Conservation (phyloP, 805 yeast genomes). For the Candida incommunis region DNA sequence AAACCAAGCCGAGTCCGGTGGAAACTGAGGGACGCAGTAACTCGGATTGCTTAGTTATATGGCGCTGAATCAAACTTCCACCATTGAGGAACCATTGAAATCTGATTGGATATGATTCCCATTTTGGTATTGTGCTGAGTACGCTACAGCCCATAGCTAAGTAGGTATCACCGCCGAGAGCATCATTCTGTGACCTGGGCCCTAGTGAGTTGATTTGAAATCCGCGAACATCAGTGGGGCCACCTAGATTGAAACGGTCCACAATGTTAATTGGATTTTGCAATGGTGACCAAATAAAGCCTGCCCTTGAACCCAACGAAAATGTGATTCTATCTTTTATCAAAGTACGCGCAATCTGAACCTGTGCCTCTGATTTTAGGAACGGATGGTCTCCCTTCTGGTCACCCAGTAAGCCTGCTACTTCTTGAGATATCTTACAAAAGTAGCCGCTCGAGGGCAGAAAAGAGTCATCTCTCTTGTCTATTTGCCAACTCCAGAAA, state of each 20-base stretch:
- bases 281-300: not conserved
- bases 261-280: constrained; percentile 25
- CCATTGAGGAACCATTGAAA: constrained; percentile 51
- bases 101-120: constrained; percentile 35
- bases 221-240: constrained; percentile 58
- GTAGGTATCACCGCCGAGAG: constrained; percentile 55
- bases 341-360: constrained; percentile 8
- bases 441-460: constrained; percentile 35
- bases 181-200: constrained; percentile 37
- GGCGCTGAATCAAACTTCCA: constrained; percentile 27
- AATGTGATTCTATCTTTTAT: not conserved
- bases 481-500: constrained; percentile 28
- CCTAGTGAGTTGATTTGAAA: constrained; percentile 57
- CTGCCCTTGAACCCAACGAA: not conserved
- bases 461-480: constrained; percentile 29
- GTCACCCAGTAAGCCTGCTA: constrained; percentile 23
- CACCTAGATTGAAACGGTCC: constrained; percentile 79
- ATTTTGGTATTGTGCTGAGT: constrained; percentile 46
- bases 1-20: constrained; percentile 45
- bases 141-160: constrained; percentile 43
- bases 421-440: constrained; percentile 30
- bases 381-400: constrained; percentile 18
- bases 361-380: constrained; percentile 22
- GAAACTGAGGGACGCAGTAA: constrained; percentile 32
- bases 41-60: not conserved